These are phyloP conservation scores for Saccharomycopsis sp. DNA, from an alignment of 805 yeast genomes.

Conservation along the genomic window DNA sequence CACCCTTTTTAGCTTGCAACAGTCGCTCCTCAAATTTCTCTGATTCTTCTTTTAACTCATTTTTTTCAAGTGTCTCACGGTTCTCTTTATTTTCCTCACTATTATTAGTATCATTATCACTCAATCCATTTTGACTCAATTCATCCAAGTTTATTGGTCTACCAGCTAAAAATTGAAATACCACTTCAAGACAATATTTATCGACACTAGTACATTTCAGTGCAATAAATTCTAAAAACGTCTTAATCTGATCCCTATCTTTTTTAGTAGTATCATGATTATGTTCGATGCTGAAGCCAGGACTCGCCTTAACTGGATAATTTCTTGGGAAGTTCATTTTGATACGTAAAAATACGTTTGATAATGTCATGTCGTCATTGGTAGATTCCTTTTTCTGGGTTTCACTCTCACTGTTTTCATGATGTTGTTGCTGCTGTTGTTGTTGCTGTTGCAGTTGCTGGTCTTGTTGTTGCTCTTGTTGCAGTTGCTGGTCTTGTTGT, in stretches of 20 bases:
- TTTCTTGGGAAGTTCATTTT: conserved; percentile 61
- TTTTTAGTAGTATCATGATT: conserved; percentile 57
- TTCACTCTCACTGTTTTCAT: neutral
- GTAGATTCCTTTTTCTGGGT: too few relatives aligned
- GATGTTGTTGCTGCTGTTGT: neutral
- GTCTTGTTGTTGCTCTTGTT: neutral
- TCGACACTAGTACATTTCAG: conserved; percentile 47
- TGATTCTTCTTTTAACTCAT: too few relatives aligned
- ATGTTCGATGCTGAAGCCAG: conserved; percentile 66
- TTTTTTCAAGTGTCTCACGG: neutral
- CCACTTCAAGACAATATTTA: conserved; percentile 68
- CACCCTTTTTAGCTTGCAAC: neutral
- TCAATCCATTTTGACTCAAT: neutral
- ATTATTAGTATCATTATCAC: neutral
- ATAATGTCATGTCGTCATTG: too few relatives aligned
- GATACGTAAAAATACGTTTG: conserved; percentile 53
- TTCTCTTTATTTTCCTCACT: too few relatives aligned
- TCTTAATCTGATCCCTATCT: conserved; percentile 44
- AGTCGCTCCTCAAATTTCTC: too few relatives aligned
- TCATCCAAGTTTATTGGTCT: conserved; percentile 52
- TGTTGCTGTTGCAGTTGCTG: neutral
- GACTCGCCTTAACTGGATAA: conserved; percentile 55
- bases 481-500: too few relatives aligned
- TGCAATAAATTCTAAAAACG: conserved; percentile 48
- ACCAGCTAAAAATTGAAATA: conserved; percentile 50